Evolutionary conservation across 78 protist species (phyloP), one percentile per base, ranked within the genome.

Genomic region (Bodo saltans): DNA sequence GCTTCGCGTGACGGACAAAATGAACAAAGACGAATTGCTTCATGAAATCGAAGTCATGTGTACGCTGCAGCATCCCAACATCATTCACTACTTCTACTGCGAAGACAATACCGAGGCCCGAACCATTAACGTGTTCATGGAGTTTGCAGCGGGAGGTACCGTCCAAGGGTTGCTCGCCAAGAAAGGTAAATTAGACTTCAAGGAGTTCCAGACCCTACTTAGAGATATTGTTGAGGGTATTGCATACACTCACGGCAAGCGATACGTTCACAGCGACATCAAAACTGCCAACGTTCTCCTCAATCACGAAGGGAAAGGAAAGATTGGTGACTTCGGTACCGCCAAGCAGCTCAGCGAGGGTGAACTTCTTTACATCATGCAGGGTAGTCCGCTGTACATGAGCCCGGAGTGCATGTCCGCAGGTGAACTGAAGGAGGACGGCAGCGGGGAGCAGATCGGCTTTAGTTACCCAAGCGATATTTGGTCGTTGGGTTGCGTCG

Each of bases 321-420:
- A 87, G 80, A 28, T 87, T 25, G 1, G 72, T 34, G 89, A 87
- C 74, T 87, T 87, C 23, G 89, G 89, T 28, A 53, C 80, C 41
- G 82, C 70, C 67, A 68, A 71, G n/a, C 34, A 79, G 79, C 73
- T 80, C 42, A 29, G 40, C 23, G 1, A 1, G 37, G 30, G 39
- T 28, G 32, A 74, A 17, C 8, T 23, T 8, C 60, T 71, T 41
- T 42, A 34, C 73, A 83, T 74, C 41, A 68, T 72, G 38, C 82
- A 71, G 17, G 87, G 87, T 17, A 83, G 82, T 21, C 68, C 72
- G 28, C 8, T 68, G 34, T 78, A 78, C 69, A 78, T 78, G 83
- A 42, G 71, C 33, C 83, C 83, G 38, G 87, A 83, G 80, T 42
- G 87, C 34, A 83, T 83, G 40, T 30, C 28, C 0, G 87, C 79